Percentiles rank a stretch among this genome's conserved stretches.
Conservation (phyloP, 2,329 filamentous ascomycete species). For the Alternaria viburni region DNA sequence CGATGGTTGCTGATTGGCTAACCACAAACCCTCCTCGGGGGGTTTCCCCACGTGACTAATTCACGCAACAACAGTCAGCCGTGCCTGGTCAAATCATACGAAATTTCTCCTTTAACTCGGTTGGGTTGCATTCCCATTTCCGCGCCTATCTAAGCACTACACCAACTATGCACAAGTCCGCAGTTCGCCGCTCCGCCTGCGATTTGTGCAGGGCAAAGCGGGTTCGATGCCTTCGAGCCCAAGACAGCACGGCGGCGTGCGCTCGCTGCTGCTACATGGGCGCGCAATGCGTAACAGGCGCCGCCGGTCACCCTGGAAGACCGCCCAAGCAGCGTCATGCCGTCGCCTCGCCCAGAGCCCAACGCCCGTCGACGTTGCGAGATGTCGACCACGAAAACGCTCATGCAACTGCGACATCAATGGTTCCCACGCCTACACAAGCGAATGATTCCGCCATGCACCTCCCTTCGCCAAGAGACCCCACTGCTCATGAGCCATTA, state of each 20-base stretch:
- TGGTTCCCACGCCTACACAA: not conserved
- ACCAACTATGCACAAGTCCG: not conserved
- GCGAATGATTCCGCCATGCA: not conserved
- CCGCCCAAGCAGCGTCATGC: not conserved
- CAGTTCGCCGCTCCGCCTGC: not conserved
- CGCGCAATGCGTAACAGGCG: conserved; percentile 10
- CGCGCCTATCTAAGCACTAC: not conserved
- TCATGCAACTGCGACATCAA: no score
- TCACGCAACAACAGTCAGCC: not conserved
- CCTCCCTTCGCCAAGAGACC: not conserved
- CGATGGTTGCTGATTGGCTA: not conserved
- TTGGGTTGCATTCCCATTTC: not conserved
- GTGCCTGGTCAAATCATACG: not conserved
- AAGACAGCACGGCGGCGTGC: not conserved
- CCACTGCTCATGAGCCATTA: not conserved
- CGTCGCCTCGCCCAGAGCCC: not conserved
- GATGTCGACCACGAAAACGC: not conserved
- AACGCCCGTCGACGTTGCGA: not conserved
- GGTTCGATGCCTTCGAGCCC: not conserved
- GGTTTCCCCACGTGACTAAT: not conserved
- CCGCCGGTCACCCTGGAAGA: not conserved
- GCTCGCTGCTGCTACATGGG: conserved; percentile 3
- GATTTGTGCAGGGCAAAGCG: conserved; percentile 1
- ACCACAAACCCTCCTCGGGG: not conserved
- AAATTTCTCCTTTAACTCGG: not conserved